Conservation (phyloP, 352 stramenopile species). For the Pythium phragmitis region DNA sequence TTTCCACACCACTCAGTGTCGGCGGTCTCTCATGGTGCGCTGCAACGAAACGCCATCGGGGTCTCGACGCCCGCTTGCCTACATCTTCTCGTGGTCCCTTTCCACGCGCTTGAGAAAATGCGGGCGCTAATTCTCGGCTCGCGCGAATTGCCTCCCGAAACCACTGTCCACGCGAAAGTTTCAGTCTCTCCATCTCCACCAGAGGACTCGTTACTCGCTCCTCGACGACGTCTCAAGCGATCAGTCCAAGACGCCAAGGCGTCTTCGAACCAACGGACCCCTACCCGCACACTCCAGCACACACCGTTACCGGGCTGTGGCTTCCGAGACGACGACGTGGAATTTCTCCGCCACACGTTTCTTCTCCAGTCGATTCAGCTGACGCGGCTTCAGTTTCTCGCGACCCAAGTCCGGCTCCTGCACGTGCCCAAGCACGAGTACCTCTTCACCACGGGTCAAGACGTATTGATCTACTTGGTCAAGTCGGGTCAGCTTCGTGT, state of each 20-base stretch:
- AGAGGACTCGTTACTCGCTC: constrained; percentile 12
- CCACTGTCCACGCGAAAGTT: background rate
- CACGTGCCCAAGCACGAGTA: constrained; percentile 44
- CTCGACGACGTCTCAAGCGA: constrained; percentile 12
- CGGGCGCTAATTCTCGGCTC: constrained; percentile 6
- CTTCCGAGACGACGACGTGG: constrained; percentile 24
- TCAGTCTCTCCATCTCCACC: background rate
- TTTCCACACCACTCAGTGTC: constrained; percentile 39
- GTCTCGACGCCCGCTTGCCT: constrained; percentile 37
- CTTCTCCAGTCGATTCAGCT: constrained; percentile 41
- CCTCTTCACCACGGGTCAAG: constrained; percentile 53
- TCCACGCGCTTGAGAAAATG: constrained; percentile 34
- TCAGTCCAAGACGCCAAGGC: background rate
- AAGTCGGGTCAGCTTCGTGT: constrained; percentile 45
- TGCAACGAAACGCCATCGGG: constrained; percentile 49
- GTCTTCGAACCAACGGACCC: background rate
- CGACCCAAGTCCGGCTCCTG: constrained; percentile 37
- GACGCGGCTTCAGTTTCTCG: constrained; percentile 40
- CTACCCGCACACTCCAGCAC: background rate
- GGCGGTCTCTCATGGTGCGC: constrained; percentile 35
- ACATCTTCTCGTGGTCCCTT: constrained; percentile 40
- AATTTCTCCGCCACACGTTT: constrained; percentile 44
- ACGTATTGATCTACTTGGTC: constrained; percentile 44
- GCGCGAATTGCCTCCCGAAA: background rate
- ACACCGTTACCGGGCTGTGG: constrained; percentile 11